A percentile compares a stretch with the other conserved stretches of the same genome.
These are phyloP conservation scores for Xanthoconium stramineum DNA, from an alignment of 768 basidiomycete species.

Conservation along the genomic window DNA sequence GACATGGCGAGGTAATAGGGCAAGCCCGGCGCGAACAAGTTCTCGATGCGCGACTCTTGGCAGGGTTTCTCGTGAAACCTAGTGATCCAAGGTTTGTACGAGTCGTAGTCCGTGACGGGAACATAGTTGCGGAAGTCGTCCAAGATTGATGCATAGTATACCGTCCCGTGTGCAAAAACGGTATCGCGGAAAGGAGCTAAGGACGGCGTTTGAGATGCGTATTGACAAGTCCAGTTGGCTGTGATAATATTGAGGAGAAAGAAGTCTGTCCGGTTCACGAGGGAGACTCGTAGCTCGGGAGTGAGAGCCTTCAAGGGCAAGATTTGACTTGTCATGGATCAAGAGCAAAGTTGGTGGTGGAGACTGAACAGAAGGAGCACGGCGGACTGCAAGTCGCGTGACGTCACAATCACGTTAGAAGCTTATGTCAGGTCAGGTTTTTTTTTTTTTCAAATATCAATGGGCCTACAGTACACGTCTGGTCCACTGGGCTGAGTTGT, in stretches of 20 bases:
- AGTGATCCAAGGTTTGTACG: constrained; percentile 10
- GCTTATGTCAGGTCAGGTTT: too few species aligned
- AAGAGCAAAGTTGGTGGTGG: too few species aligned
- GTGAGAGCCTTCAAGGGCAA: background rate
- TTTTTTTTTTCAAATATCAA: too few species aligned
- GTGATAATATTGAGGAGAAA: constrained; percentile 6
- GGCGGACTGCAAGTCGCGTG: background rate
- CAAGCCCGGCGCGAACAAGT: constrained; percentile 15
- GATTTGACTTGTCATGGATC: background rate
- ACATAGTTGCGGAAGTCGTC: constrained; percentile 9
- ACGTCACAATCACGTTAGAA: background rate
- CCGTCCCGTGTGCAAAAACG: background rate
- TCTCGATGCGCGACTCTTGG: constrained; percentile 6
- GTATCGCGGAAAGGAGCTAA: constrained; percentile 4
- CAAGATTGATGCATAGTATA: background rate
- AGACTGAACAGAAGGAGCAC: background rate
- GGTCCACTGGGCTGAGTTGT: too few species aligned
- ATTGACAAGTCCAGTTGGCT: constrained; percentile 1
- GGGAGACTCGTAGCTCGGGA: background rate
- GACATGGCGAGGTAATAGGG: constrained; percentile 11
- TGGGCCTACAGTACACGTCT: too few species aligned
- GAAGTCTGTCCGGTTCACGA: background rate
- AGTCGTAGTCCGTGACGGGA: constrained; percentile 10
- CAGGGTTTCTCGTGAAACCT: constrained; percentile 9
- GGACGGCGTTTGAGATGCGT: constrained; percentile 1